phyloP scores from a whole-genome alignment of 2,329 filamentous ascomycete genomes.

The Tolypocladium nubicola region DNA sequence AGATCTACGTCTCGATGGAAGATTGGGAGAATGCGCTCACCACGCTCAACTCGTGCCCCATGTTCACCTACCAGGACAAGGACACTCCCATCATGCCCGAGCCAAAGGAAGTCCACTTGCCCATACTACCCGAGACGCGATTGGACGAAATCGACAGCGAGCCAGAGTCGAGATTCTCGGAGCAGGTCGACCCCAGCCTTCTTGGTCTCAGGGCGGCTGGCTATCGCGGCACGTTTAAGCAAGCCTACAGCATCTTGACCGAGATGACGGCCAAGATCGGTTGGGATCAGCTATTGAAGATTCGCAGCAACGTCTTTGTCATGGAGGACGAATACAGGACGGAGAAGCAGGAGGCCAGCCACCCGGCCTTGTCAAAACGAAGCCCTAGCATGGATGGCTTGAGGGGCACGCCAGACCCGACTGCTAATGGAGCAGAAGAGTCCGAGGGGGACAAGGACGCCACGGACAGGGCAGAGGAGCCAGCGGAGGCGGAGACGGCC shows the following conservation, averaged over 20 bases:
- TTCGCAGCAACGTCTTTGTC: slow-evolving; percentile 93
- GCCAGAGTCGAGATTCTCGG: slow-evolving; percentile 66
- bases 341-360: slow-evolving; percentile 59
- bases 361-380: slow-evolving; percentile 41
- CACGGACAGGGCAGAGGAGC: background rate
- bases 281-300: slow-evolving; percentile 92
- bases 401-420: slow-evolving; percentile 55
- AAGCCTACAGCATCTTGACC: slow-evolving; percentile 87
- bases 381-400: slow-evolving; percentile 74
- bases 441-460: slow-evolving; percentile 11
- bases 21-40: slow-evolving; percentile 94
- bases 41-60: slow-evolving; percentile 94
- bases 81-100: slow-evolving; percentile 92
- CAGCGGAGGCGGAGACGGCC: background rate
- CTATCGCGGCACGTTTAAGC: slow-evolving; percentile 92
- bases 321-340: slow-evolving; percentile 98
- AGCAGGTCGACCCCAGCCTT: slow-evolving; percentile 79
- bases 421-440: slow-evolving; percentile 35
- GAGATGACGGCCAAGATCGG: slow-evolving; percentile 95
- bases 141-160: slow-evolving; percentile 96
- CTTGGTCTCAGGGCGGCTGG: slow-evolving; percentile 76
- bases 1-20: slow-evolving; percentile 88
- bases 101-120: slow-evolving; percentile 76
- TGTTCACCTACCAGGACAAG: slow-evolving; percentile 99
- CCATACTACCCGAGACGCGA: slow-evolving; percentile 77